A percentile compares a stretch with the other conserved stretches of the same genome.
Conservation (phyloP, 75 land plant genomes). For the Selaginella tamariscina region DNA sequence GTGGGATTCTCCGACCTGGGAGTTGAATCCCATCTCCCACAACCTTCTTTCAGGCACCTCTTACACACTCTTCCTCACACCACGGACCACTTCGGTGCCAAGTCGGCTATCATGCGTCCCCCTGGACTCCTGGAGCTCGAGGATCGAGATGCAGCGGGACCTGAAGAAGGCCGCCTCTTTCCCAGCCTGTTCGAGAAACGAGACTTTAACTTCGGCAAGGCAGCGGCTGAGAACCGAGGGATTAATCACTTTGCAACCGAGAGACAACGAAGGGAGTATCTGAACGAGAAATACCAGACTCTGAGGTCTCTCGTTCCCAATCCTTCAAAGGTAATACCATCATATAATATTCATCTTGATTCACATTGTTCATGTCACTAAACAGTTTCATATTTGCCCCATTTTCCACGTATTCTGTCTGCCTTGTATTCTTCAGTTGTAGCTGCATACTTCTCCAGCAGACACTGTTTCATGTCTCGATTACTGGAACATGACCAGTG, state of each 20-base stretch:
- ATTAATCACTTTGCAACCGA: slow-evolving; percentile 60
- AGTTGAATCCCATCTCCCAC: slow-evolving; percentile 2
- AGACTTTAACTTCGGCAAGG: slow-evolving; percentile 15
- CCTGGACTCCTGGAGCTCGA: slow-evolving; percentile 3
- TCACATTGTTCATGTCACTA: neutral
- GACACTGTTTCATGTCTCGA: too few species aligned
- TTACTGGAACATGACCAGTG: too few species aligned
- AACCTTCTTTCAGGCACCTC: slow-evolving; percentile 15
- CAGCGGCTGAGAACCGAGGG: slow-evolving; percentile 22
- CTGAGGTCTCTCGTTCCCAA: slow-evolving; percentile 62
- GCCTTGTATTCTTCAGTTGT: neutral
- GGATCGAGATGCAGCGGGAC: slow-evolving; percentile 2
- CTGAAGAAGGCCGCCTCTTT: slow-evolving; percentile 2
- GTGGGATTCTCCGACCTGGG: slow-evolving; percentile 14
- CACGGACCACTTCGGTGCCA: slow-evolving; percentile 11
- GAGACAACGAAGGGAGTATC: slow-evolving; percentile 50
- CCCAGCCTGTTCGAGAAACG: slow-evolving; percentile 27
- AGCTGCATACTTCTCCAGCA: neutral
- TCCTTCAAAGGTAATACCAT: slow-evolving; percentile 48
- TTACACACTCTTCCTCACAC: slow-evolving; percentile 14
- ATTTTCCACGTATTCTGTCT: neutral
- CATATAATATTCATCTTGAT: neutral
- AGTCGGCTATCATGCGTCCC: neutral
- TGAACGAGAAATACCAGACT: slow-evolving; percentile 60
- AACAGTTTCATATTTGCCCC: neutral